Base-by-base conservation (phyloP, 2,329 filamentous ascomycete genomes). In the Aspergillus quadrilineatus region DNA sequence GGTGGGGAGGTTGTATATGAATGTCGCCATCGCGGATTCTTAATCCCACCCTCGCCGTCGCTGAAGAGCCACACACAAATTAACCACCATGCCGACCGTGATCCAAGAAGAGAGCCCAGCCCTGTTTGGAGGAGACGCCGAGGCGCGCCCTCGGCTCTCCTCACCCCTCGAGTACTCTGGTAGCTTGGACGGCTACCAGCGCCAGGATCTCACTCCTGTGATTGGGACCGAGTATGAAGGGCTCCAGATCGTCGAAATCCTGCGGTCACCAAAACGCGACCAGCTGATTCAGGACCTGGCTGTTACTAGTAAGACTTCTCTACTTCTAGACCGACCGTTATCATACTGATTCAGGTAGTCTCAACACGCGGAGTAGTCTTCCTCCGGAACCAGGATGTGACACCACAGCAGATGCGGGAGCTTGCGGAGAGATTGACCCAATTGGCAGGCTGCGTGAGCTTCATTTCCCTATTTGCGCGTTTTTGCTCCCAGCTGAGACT, bases 361-460 rank as follows among this genome's bases (percentile, higher is more conserved):
- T 89, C 86, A 0, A 80, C 83, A 55, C 82, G 87, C 0, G 86
- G 86, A 2, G 86, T 89, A 4, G 85, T 89, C 14, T 88, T 89
- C 75, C 87, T 89, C 70, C 82, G 86, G n/a, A 79, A 82, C 32
- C 87, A 90, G 62, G 75, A 84, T 63, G 77, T 67, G 68, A 88
- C 49, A 78, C 79, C 64, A 79, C 77, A 86, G 3, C 85, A 88
- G 64, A 90, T 89, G 74, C 77, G 84, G 58, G 70, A 78, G 28
- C 72, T 82, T 43, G 76, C 77, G 59, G 70, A 79, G 55, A 74
- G 72, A 30, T 66, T 80, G 28, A 79, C 77, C 4, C 63, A 69
- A 10, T 64, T 78, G 30, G 75, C 78, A 3, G 79, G 79, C 36
- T 77, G 75, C 52, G 65, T 72, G 65, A 64, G 65, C 61, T 8